phyloP scores from a whole-genome alignment of 352 stramenopile genomes.

The Pythium phragmiticola region DNA sequence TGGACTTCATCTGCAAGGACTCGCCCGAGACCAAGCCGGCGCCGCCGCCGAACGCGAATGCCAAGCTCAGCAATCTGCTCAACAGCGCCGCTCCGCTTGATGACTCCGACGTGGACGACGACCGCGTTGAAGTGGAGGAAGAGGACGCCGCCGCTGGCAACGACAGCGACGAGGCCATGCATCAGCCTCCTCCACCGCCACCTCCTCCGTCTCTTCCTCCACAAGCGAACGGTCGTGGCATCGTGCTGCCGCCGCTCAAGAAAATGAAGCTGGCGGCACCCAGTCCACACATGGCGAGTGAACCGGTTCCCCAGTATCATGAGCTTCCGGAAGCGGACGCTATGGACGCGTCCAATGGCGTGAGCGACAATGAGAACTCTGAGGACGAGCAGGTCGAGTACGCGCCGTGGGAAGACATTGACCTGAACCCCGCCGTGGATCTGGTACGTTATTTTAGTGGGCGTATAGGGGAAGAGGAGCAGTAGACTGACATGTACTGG shows the following conservation, averaged over 20 bases:
- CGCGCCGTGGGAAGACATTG: constrained; percentile 73
- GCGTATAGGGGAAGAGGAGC: too few relatives aligned
- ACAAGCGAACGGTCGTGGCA: neutral
- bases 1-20: constrained; percentile 82
- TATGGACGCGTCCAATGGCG: constrained; percentile 35
- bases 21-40: constrained; percentile 20
- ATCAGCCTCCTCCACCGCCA: neutral
- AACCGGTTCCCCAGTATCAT: neutral
- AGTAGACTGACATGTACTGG: neutral
- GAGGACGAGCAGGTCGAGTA: constrained; percentile 82
- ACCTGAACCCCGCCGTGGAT: constrained; percentile 81
- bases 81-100: constrained; percentile 28
- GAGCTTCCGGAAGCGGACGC: constrained; percentile 5
- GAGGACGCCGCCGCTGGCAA: constrained; percentile 11
- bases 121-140: neutral
- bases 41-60: constrained; percentile 20
- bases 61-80: constrained; percentile 40
- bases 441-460: constrained; percentile 37
- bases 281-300: too few relatives aligned
- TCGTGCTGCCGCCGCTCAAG: constrained; percentile 17
- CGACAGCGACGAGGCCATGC: neutral
- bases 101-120: constrained; percentile 32
- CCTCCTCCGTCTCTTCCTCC: neutral
- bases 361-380: constrained; percentile 81
- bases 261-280: constrained; percentile 14